Conservation (phyloP, 176 grass and related monocot genomes). For the barley (Hordeum vulgare) region MorexV3_pseudomolecules_assembly NC_058520.1:511427446-511427945, state of each 20-base stretch:
- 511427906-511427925: conserved; percentile 71
- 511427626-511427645: conserved; percentile 27
- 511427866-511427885: conserved; percentile 71
- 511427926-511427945: conserved; percentile 97
- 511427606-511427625: conserved; percentile 1
- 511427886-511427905: conserved; percentile 73
- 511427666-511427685: neutral
- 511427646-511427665: conserved; percentile 30
- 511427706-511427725: conserved; percentile 38
- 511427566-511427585: conserved; percentile 8
- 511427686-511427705: conserved; percentile 34
- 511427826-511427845: conserved; percentile 62
- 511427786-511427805: conserved; percentile 23
- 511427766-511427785: conserved; percentile 32
- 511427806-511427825: conserved; percentile 9
- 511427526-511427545: neutral
- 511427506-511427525: neutral
- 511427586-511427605: conserved; percentile 18
- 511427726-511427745: conserved; percentile 36
- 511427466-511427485: neutral
- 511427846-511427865: conserved; percentile 73
- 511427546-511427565: neutral
- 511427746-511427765: conserved; percentile 35
- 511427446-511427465: neutral
- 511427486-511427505: neutral